A percentile compares a stretch with the other conserved stretches of the same genome.
Evolutionary conservation across 305 asterid genomes (phyloP).

Genomic region (Fraxinus platypoda): DNA sequence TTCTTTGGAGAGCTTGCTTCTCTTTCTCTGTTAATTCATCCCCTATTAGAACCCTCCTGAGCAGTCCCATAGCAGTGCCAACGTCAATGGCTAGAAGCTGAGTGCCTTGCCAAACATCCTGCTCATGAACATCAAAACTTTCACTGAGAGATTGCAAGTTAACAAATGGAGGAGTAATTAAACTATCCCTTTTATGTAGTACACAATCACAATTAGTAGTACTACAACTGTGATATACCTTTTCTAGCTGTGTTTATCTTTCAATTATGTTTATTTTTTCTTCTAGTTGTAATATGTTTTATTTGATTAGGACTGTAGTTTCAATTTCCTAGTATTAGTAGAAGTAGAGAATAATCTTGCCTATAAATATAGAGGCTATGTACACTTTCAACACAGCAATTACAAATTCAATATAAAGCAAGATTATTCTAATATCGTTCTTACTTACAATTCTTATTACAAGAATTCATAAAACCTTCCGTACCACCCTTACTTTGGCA

Average conservation of each 20-base stretch:
- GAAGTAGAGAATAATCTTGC: no score
- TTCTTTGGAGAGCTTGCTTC: slow-evolving; percentile 88
- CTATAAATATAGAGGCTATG: no score
- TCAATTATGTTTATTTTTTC: no score
- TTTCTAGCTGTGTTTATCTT: no score
- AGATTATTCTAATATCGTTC: no score
- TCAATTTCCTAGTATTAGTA: no score
- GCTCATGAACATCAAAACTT: slow-evolving; percentile 31
- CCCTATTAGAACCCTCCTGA: slow-evolving; percentile 67
- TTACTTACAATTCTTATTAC: neutral
- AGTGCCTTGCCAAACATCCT: slow-evolving; percentile 97
- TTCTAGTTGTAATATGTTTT: no score
- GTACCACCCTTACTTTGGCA: neutral
- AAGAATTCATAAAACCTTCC: neutral
- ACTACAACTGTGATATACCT: no score
- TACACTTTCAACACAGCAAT: no score
- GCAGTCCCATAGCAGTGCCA: slow-evolving; percentile 78
- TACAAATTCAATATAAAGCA: no score
- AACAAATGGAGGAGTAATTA: neutral
- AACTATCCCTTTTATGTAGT: neutral
- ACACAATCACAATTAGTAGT: no score
- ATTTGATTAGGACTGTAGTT: no score
- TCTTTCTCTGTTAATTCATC: slow-evolving; percentile 90
- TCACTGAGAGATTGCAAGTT: slow-evolving; percentile 1
- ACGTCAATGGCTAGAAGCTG: slow-evolving; percentile 97